A percentile compares a stretch with the other conserved stretches of the same genome.
Evolutionary conservation across 352 stramenopile species (phyloP).

Genomic region (Phytopythium montanum): DNA sequence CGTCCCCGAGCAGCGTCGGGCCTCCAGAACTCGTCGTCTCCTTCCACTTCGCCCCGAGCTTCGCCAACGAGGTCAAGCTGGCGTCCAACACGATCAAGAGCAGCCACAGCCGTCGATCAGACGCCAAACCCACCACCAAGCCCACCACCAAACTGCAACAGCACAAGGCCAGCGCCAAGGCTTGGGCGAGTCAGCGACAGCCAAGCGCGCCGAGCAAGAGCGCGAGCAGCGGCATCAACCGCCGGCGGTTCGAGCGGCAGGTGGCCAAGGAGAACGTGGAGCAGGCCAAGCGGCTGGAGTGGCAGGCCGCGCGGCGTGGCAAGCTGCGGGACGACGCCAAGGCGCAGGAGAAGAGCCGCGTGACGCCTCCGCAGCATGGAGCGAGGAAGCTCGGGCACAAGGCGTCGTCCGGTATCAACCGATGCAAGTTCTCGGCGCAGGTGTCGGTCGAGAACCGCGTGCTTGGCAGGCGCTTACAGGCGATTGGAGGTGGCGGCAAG

Average conservation of each 20-base stretch:
- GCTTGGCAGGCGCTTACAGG: constrained; percentile 46
- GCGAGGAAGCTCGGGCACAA: constrained; percentile 46
- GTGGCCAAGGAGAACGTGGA: constrained; percentile 53
- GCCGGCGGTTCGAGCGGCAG: constrained; percentile 47
- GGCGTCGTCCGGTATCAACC: constrained; percentile 60
- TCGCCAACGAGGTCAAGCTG: constrained; percentile 13
- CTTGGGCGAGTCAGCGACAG: background rate
- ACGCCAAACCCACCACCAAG: background rate
- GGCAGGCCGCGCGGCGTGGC: constrained; percentile 26
- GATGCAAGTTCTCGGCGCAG: constrained; percentile 46
- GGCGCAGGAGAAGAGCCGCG: constrained; percentile 33
- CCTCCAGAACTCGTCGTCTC: constrained; percentile 26
- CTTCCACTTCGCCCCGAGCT: constrained; percentile 44
- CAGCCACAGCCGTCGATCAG: background rate
- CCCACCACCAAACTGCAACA: background rate
- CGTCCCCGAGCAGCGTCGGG: constrained; percentile 5
- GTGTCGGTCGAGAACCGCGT: constrained; percentile 47
- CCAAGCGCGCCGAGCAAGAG: constrained; percentile 9
- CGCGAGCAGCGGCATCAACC: constrained; percentile 61
- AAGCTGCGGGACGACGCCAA: constrained; percentile 27
- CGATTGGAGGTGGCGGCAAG: constrained; percentile 21
- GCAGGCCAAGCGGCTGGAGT: constrained; percentile 49
- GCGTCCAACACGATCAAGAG: background rate
- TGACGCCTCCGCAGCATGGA: constrained; percentile 32
- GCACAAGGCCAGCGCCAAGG: background rate